Base-by-base conservation (phyloP, 306 rosid species). In the Dalbergia cultrata region DNA sequence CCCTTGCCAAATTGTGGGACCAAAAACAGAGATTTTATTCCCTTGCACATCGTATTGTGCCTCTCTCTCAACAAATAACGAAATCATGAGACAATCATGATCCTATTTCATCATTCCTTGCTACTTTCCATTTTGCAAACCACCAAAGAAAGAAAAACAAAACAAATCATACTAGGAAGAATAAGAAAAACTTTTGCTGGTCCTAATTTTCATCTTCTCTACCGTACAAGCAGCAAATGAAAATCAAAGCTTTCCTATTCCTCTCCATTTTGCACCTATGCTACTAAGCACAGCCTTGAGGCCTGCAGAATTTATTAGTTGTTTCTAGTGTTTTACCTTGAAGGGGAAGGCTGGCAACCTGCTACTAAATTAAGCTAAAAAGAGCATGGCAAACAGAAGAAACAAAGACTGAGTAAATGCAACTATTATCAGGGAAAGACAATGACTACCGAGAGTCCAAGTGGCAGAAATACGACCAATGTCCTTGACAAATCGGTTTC, bases 381-480 rank as follows among this genome's bases (percentile, higher is more conserved):
- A 73, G 37, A 26, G 47, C 64, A 67, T 19, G 54, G 26, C 16
- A 54, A 62, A 67, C 43, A 58, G 41, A 45, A 45, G 39, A 61
- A 60, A 37, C 8, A 0, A 37, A 37, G 41, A 37, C 6, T 35
- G 52, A 31, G 35, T 7, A 70, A 19, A 63, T 53, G 43, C 80
- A 67, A 56, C n/a, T 56, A 50, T 43, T 63, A 66, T 31, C 39
- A 57, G 31, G 19, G 75, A 66, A 66, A 80, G 34, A 74, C 8
- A 67, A 57, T 37, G 64, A 57, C 64, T 63, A n/a, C 35, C 45
- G 31, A 26, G 31, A 26, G 31, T 26, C 31, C 31, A 13, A 66
- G 43, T 34, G 49, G 35, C 13, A 39, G 43, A 64, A 13, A 59
- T 34, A 81, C 21, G 63, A 78, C 13, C 53, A 41, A 10, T 10